Evolutionary conservation across 1,139 yeast species (phyloP), one percentile per base, ranked within the genome.

Genomic region (Candida buenavistaensis): DNA sequence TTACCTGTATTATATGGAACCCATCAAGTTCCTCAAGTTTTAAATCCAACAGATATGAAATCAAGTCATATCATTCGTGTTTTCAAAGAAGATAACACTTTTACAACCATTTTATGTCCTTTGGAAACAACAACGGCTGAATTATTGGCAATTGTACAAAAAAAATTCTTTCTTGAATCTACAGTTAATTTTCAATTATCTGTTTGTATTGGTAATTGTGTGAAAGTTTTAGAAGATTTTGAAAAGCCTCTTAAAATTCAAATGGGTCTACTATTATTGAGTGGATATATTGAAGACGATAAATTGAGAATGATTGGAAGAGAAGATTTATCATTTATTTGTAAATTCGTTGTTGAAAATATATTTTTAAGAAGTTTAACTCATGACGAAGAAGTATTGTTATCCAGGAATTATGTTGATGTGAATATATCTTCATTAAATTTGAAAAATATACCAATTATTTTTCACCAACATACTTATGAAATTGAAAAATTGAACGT

Each of bases 401-500:
- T 82, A 40, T 69, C 80, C 26, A 76, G 78, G 43, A 83, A 84
- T 54, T 82, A 82, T 44, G 81, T 82, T 11, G 80, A 83, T 53
- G 95, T 88, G 9, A 79, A 86, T 51, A 69, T 90, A 39, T 77
- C 82, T 26, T 78, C 85, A 32, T 75, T 85, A 65, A 83, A 85
- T 47, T 67, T 89, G 40, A 88, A 87, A 44, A 87, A 88, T 20
- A 84, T 90, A 11, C 97, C 97, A 0, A 84, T 87, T 36, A 74
- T 83, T 26, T 78, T 89, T 49, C 90, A 83, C 51, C 86, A 81
- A 46, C 88, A 82, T 45, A 86, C 96, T 1, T 75, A 82, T 39
- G 94, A 87, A 46, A 86, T 90, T 40, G 88, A 83, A 47, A 75
- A 82, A 46, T 69, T 90, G 44, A 92, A 90, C 55, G 90, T 88